Evolutionary conservation across 2,329 filamentous ascomycete genomes (phyloP).

Genomic region (Ophiostoma sp.): DNA sequence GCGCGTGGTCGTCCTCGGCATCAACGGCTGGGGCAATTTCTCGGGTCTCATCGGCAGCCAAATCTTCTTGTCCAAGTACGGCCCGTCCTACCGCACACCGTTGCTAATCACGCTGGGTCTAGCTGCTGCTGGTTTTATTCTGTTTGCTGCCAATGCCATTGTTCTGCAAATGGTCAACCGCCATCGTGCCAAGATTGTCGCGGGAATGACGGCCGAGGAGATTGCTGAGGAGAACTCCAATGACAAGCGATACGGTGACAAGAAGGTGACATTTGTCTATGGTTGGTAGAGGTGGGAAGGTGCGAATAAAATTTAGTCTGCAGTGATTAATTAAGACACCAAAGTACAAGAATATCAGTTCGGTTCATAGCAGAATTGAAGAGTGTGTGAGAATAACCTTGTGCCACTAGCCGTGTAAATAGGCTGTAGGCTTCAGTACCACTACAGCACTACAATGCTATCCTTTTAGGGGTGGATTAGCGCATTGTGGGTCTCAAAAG

Average conservation of each 20-base stretch:
- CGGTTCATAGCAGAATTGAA: too few species aligned
- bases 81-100: constrained; percentile 18
- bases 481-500: too few species aligned
- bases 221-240: constrained; percentile 21
- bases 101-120: constrained; percentile 21
- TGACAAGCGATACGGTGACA: constrained; percentile 23
- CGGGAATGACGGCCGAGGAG: constrained; percentile 21
- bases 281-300: constrained; percentile 16
- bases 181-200: constrained; percentile 22
- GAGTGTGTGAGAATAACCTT: too few species aligned
- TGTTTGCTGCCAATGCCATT: constrained; percentile 14
- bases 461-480: too few species aligned
- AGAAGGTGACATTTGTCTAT: constrained; percentile 25
- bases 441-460: too few species aligned
- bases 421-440: too few species aligned
- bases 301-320: too few species aligned
- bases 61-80: constrained; percentile 21
- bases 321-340: too few species aligned
- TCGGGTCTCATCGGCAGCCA: constrained; percentile 23
- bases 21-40: constrained; percentile 25
- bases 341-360: too few species aligned
- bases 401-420: too few species aligned
- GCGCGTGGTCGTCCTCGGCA: constrained; percentile 19
- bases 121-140: constrained; percentile 6
- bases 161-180: constrained; percentile 20